A percentile compares a stretch with the other conserved stretches of the same genome.
Evolutionary conservation across 2,329 filamentous ascomycete genomes (phyloP).

Genomic region (Trematosphaeria pertusa): DNA sequence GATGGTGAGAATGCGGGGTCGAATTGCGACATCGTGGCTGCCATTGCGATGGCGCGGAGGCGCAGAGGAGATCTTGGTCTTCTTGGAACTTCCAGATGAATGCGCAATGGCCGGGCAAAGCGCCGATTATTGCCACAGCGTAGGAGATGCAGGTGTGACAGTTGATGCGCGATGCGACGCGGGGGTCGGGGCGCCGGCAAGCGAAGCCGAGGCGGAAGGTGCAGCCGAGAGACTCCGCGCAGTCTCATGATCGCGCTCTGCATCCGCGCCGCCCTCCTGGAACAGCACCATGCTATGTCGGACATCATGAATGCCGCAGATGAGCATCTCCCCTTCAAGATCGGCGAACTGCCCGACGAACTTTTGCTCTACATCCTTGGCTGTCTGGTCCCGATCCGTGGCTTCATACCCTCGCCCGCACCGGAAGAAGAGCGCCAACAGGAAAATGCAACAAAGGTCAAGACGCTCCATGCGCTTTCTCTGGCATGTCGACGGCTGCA

Average conservation of each 20-base stretch:
- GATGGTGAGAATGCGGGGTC: conserved; percentile 25
- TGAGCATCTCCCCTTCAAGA: conserved; percentile 3
- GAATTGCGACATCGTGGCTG: conserved; percentile 12
- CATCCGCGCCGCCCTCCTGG: no score
- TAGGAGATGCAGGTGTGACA: no score
- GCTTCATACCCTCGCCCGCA: conserved; percentile 6
- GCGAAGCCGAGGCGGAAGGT: neutral
- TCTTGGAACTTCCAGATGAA: no score
- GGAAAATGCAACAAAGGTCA: conserved; percentile 7
- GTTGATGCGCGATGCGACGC: no score
- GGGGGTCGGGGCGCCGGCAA: no score
- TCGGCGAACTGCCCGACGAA: conserved; percentile 23
- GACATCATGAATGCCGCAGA: conserved; percentile 5
- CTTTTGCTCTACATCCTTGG: conserved; percentile 24
- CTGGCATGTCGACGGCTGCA: conserved; percentile 21
- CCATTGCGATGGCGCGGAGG: conserved; percentile 5
- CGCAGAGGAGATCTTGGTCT: conserved; percentile 6
- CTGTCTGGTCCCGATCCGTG: conserved; percentile 20
- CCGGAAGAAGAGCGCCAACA: conserved; percentile 7
- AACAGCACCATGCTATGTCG: no score
- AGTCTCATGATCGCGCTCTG: conserved; percentile 13
- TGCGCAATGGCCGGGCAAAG: no score
- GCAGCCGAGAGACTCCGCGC: no score
- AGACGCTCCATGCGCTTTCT: conserved; percentile 17
- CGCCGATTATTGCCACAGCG: no score